Conservation (phyloP, 768 basidiomycete species). For the Panellus pusillus region DNA sequence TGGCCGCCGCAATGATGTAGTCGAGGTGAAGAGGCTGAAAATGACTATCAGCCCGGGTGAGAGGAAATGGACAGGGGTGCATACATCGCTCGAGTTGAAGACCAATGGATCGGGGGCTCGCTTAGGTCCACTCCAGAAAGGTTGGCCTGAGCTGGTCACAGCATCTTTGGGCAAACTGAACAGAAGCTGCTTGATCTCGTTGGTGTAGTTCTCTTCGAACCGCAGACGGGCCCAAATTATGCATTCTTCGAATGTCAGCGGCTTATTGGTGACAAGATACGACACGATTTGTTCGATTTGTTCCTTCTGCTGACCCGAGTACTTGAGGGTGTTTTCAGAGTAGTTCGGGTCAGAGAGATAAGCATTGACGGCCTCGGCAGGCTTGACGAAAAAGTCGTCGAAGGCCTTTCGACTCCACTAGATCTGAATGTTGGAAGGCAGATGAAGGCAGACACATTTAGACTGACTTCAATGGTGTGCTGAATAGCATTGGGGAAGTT, state of each 20-base stretch:
- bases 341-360: constrained; percentile 98
- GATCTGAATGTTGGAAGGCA: not conserved
- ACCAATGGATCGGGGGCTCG: constrained; percentile 88
- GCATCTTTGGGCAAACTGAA: constrained; percentile 96
- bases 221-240: constrained; percentile 95
- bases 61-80: constrained; percentile 27
- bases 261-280: constrained; percentile 89
- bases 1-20: constrained; percentile 91
- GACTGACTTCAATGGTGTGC: constrained; percentile 89
- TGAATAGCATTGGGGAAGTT: constrained; percentile 98
- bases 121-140: constrained; percentile 99
- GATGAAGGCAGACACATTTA: not conserved
- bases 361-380: constrained; percentile 89
- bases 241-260: constrained; percentile 95
- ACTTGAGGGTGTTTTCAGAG: constrained; percentile 86
- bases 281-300: constrained; percentile 87
- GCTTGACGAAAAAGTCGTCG: constrained; percentile 91
- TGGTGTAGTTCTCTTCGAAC: constrained; percentile 93
- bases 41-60: constrained; percentile 6
- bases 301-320: constrained; percentile 88
- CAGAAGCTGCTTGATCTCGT: constrained; percentile 88
- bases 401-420: constrained; percentile 96
- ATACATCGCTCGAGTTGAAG: constrained; percentile 85
- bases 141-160: constrained; percentile 86
- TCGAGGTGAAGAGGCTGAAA: constrained; percentile 77